Evolutionary conservation across 768 basidiomycete genomes (phyloP).

Genomic region (Collybia sp.): DNA sequence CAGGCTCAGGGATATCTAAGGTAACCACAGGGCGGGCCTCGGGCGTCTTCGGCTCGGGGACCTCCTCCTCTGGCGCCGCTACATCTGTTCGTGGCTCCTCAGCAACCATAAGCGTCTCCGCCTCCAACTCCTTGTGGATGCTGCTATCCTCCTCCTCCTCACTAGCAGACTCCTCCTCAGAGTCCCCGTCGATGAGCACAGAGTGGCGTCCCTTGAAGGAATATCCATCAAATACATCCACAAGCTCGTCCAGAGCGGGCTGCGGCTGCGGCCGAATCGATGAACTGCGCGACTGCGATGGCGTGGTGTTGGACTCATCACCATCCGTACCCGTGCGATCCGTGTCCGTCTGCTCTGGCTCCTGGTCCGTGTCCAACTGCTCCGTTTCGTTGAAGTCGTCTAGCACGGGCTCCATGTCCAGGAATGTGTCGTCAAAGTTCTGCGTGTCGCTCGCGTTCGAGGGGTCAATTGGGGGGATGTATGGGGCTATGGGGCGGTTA

Average conservation of each 20-base stretch:
- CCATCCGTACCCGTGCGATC: slow-evolving; percentile 58
- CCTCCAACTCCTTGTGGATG: slow-evolving; percentile 67
- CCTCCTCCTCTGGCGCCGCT: slow-evolving; percentile 24
- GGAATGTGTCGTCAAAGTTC: slow-evolving; percentile 96
- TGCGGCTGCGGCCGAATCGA: slow-evolving; percentile 44
- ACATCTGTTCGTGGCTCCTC: slow-evolving; percentile 15
- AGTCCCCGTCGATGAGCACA: slow-evolving; percentile 70
- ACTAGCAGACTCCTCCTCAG: slow-evolving; percentile 44
- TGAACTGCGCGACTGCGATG: slow-evolving; percentile 75
- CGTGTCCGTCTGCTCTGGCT: slow-evolving; percentile 53
- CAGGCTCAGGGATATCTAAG: slow-evolving; percentile 17
- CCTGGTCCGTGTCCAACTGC: slow-evolving; percentile 64
- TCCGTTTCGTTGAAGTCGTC: slow-evolving; percentile 55
- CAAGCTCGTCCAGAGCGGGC: slow-evolving; percentile 40
- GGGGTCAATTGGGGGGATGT: slow-evolving; percentile 89
- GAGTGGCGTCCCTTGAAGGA: slow-evolving; percentile 88
- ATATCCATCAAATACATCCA: slow-evolving; percentile 91
- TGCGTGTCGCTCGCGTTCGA: slow-evolving; percentile 92
- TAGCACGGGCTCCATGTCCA: slow-evolving; percentile 91
- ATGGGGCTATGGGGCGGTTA: slow-evolving; percentile 74
- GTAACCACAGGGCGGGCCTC: slow-evolving; percentile 48
- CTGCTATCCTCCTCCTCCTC: slow-evolving; percentile 31
- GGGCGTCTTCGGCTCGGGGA: slow-evolving; percentile 67
- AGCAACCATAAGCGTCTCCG: slow-evolving; percentile 35
- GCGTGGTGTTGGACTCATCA: slow-evolving; percentile 74